Base-by-base conservation (phyloP, 768 basidiomycete species). In the Ramaria sp. region DNA sequence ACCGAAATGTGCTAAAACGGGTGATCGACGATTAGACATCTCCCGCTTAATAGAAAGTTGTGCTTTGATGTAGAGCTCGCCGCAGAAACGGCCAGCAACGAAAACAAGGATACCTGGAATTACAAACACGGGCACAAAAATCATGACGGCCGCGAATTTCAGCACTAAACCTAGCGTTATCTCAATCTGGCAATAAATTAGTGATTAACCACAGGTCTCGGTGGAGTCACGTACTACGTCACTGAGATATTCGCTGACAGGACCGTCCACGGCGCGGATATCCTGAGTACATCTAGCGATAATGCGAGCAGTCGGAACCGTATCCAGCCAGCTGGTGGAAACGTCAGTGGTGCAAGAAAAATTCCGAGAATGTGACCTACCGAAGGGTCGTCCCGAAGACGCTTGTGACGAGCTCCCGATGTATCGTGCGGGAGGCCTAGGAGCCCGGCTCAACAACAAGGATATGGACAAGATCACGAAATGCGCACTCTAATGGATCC, bases 241-340 rank as follows among this genome's bases (percentile, higher is more conserved):
- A 34, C 59, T 19, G 27, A 57, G 45, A 31, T 49, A 27, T 7
- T 48, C 20, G 20, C 24, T 47, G 30, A 57, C 22, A 24, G 67
- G 68, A 7, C 67, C 72, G 58, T 75, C 74, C 45, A 75, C 72
- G 68, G 47, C 48, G 46, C 62, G 70, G 20, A 86, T 83, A 63
- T 87, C 85, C 54, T 83, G 78, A 1, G 84, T 86, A 65, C 80
- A 80, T 51, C 84, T 75, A 30, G 82, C 71, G 42, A 86, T 79
- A 51, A 88, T 78, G 4, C 85, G 78, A n/a, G 77, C 76, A 0
- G 72, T 72, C 0, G 78, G 78, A 1, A 75, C 77, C 7, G 65
- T 72, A 59, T 80, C 78, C 9, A 80, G 68, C 74, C 75, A 79
- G 58, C 78, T 75, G 22, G 17, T 49, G 10, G 17, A 24, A 42